Evolutionary conservation across 2,329 filamentous ascomycete genomes (phyloP).

Genomic region (Phoma sp.): DNA sequence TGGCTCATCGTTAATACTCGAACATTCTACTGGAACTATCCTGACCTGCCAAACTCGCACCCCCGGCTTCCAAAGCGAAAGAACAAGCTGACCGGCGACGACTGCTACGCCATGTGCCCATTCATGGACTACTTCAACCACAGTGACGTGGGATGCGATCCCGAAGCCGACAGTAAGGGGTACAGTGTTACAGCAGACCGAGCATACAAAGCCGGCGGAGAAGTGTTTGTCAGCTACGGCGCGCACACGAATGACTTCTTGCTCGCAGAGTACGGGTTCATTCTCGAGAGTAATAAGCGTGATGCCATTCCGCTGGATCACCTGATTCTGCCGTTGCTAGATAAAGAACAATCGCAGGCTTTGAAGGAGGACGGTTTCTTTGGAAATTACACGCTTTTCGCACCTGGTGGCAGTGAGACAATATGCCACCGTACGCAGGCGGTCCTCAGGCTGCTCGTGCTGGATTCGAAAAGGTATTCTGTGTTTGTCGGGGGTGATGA

Average conservation of each 20-base stretch:
- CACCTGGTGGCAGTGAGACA: conserved; percentile 30
- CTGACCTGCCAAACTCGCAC: conserved; percentile 48
- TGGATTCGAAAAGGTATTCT: conserved; percentile 40
- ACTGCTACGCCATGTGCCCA: conserved; percentile 74
- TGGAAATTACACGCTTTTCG: conserved; percentile 40
- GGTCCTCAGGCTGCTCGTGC: conserved; percentile 48
- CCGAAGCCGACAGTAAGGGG: conserved; percentile 58
- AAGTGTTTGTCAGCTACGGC: conserved; percentile 75
- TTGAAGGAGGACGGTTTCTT: conserved; percentile 55
- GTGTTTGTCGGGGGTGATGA: conserved; percentile 42
- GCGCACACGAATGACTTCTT: conserved; percentile 75
- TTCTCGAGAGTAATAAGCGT: conserved; percentile 46
- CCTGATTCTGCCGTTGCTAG: conserved; percentile 50
- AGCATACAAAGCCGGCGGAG: conserved; percentile 64
- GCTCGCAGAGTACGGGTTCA: conserved; percentile 70
- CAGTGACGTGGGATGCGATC: conserved; percentile 57
- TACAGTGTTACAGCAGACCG: conserved; percentile 64
- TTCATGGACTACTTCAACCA: conserved; percentile 77
- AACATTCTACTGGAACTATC: conserved; percentile 64
- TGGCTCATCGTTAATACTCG: conserved; percentile 69
- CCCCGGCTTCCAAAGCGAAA: conserved; percentile 52
- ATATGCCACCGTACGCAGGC: conserved; percentile 57
- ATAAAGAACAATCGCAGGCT: conserved; percentile 36
- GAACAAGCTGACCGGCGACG: conserved; percentile 54
- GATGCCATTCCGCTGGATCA: conserved; percentile 54